Percentiles rank a stretch among this genome's conserved stretches.
Evolutionary conservation across 2,329 filamentous ascomycete species (phyloP).

Genomic region (Lachnellula willkommii): DNA sequence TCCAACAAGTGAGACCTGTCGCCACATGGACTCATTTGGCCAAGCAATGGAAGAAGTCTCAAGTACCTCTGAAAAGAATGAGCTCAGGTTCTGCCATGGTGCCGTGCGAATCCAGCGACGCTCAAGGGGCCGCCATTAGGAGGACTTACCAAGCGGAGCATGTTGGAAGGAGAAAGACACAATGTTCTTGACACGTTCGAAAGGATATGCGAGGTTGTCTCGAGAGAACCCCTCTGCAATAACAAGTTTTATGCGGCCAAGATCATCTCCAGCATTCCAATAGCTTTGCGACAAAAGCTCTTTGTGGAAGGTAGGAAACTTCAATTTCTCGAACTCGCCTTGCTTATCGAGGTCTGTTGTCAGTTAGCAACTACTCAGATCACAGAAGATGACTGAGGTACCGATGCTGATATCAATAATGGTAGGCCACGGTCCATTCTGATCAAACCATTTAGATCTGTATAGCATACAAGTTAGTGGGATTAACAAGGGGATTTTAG

Average conservation of each 20-base stretch:
- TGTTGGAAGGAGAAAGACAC: slow-evolving; percentile 81
- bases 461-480: neutral
- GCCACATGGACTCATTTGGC: slow-evolving; percentile 71
- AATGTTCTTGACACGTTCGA: slow-evolving; percentile 66
- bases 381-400: slow-evolving; percentile 28
- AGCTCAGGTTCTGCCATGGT: neutral
- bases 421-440: slow-evolving; percentile 46
- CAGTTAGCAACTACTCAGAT: slow-evolving; percentile 4
- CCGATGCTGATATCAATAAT: slow-evolving; percentile 39
- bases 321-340: slow-evolving; percentile 56
- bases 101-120: neutral
- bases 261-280: slow-evolving; percentile 66
- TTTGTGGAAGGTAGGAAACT: slow-evolving; percentile 67
- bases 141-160: slow-evolving; percentile 63
- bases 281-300: slow-evolving; percentile 63
- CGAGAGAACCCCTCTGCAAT: slow-evolving; percentile 68
- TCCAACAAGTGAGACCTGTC: slow-evolving; percentile 38
- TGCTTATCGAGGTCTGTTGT: slow-evolving; percentile 28
- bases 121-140: neutral
- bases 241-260: slow-evolving; percentile 71
- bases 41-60: slow-evolving; percentile 71
- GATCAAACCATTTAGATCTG: slow-evolving; percentile 45
- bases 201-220: slow-evolving; percentile 44
- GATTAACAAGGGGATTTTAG: neutral
- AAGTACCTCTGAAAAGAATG: slow-evolving; percentile 53